Base-by-base conservation (phyloP, 2,329 filamentous ascomycete genomes). In the Chaetomium globosum region DNA sequence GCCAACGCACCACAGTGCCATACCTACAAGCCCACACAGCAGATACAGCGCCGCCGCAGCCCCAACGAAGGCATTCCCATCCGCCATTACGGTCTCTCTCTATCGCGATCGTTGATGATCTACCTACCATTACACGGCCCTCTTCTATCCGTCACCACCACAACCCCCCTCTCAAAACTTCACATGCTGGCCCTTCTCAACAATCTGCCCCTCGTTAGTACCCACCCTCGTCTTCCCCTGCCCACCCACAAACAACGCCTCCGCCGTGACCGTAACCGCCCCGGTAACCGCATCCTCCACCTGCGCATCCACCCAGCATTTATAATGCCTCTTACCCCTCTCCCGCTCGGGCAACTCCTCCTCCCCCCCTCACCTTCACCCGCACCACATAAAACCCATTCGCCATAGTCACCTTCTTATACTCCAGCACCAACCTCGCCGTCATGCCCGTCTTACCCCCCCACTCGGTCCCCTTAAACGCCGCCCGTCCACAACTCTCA, bases 401-500 rank as follows among this genome's bases (percentile, higher is more conserved):
- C 48, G 85, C 83, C 43, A 81, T 75, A 8, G 87, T 86, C 0
- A 87, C 87, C 64, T 81, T 82, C 52, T 83, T 80, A 74, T 92
- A 93, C 61, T 82, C 81, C 57, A 93, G 73, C 66, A 85, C 79
- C 39, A 89, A 75, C 59, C 81, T 82, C 51, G 87, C 80, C 72
- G 87, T 83, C 69, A 88, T 77, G 71, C 85, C 82, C 39, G 61
- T 54, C 49, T 51, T 5, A 2, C 69, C 71, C 0, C 68, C 70
- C 71, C 71, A 72, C 59, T 70, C n/a, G 2, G 1, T 4, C 7
- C 23, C 63, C 61, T 63, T 61, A 63, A 86, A 78, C 12, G 85
- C 86, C 66, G 85, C 87, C 52, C 88, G 81, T n/a, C 87, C 86
- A 67, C 91, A 80, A 59, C 83, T 84, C 78, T 93, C 90, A 74